A percentile compares a stretch with the other conserved stretches of the same genome.
Conservation (phyloP, 75 land plant species). For the Isoetes taiwanensis region DNA sequence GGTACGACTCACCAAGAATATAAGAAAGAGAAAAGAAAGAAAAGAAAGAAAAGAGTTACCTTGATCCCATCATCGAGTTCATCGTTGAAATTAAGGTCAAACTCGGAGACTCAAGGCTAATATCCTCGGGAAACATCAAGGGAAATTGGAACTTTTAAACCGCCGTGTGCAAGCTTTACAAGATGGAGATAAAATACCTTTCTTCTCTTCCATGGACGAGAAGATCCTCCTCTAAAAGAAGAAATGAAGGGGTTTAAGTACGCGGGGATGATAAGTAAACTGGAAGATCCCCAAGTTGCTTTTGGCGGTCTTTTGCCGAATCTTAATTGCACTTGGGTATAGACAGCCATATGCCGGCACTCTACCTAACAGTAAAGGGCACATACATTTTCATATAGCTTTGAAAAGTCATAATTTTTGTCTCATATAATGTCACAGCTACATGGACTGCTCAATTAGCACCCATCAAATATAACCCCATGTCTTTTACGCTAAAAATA, state of each 20-base stretch:
- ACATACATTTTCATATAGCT: constrained; percentile 87
- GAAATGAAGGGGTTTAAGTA: constrained; percentile 66
- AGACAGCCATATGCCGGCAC: constrained; percentile 79
- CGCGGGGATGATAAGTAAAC: constrained; percentile 92
- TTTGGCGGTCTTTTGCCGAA: constrained; percentile 98
- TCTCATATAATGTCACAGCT: constrained; percentile 44
- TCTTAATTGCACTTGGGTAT: constrained; percentile 85
- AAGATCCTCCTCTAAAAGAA: constrained; percentile 59
- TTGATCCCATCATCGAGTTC: constrained; percentile 79
- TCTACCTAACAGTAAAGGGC: constrained; percentile 91
- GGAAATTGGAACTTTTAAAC: constrained; percentile 73
- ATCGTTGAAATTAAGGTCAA: constrained; percentile 59
- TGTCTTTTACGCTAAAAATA: constrained; percentile 99
- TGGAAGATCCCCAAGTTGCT: constrained; percentile 68
- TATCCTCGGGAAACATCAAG: constrained; percentile 92
- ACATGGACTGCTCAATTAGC: no score
- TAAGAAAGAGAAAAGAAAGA: no score
- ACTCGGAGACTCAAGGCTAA: constrained; percentile 68
- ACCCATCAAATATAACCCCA: constrained; percentile 96
- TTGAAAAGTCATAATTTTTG: constrained; percentile 68
- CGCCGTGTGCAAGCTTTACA: constrained; percentile 71
- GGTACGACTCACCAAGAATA: no score
- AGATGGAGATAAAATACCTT: constrained; percentile 77
- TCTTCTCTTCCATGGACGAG: constrained; percentile 77
- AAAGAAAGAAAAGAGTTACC: no score